These are phyloP conservation scores for Arthroderma uncinatum DNA, from an alignment of 2,329 filamentous ascomycete genomes.

Conservation along the genomic window DNA sequence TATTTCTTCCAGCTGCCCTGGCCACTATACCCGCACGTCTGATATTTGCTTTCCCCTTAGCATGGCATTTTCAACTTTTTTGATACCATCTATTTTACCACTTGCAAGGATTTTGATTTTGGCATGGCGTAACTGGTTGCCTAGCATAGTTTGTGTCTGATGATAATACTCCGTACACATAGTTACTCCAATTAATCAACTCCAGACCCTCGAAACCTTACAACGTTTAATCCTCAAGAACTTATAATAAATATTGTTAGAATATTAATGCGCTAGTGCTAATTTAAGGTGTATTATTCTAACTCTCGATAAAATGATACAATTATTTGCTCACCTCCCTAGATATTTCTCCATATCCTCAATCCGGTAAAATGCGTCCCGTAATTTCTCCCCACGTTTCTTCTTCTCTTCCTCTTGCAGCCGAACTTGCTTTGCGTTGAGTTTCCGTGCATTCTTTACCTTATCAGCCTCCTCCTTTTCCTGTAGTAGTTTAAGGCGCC, in stretches of 20 bases:
- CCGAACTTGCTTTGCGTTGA: conserved; percentile 61
- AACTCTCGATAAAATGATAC: background rate
- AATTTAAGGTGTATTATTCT: background rate
- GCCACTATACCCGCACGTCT: background rate
- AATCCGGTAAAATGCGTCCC: conserved; percentile 60
- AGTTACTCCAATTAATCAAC: background rate
- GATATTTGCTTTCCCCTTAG: background rate
- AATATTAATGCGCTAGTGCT: background rate
- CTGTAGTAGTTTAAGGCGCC: conserved; percentile 13
- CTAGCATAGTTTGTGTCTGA: background rate
- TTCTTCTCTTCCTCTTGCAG: conserved; percentile 52
- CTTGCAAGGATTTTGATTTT: background rate
- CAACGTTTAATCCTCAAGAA: background rate
- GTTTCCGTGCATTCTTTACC: conserved; percentile 36
- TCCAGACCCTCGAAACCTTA: background rate
- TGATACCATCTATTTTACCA: background rate
- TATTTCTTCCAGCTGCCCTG: background rate
- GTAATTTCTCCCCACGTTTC: conserved; percentile 52
- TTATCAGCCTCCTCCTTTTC: conserved; percentile 24
- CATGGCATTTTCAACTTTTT: conserved; percentile 2
- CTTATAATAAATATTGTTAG: background rate
- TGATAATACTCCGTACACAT: background rate
- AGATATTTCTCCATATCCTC: conserved; percentile 69
- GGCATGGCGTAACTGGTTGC: conserved; percentile 3
- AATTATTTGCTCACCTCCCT: conserved; percentile 27